phyloP scores from a whole-genome alignment of 2,329 filamentous ascomycete species.

The Pyrenophora teres region DNA sequence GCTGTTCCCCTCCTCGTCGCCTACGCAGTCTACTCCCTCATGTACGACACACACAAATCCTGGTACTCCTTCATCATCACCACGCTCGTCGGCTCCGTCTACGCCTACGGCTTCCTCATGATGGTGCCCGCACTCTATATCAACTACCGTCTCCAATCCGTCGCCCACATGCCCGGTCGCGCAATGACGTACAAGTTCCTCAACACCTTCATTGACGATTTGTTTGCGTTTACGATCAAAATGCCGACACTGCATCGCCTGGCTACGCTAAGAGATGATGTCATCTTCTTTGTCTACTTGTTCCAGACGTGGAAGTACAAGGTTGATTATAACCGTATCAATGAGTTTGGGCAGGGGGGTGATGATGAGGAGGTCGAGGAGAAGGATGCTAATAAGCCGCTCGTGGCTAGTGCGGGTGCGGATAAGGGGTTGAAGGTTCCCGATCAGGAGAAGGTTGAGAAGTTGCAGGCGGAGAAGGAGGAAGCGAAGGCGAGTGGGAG shows the following conservation, averaged over 20 bases:
- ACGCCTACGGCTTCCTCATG: constrained; percentile 98
- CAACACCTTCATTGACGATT: constrained; percentile 98
- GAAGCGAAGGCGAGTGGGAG: constrained; percentile 27
- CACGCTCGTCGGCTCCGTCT: constrained; percentile 92
- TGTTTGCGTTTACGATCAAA: constrained; percentile 99
- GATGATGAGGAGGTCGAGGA: constrained; percentile 71
- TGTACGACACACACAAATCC: constrained; percentile 95
- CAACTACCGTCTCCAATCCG: constrained; percentile 90
- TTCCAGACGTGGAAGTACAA: constrained; percentile 95
- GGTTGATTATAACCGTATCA: constrained; percentile 87
- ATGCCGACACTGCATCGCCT: constrained; percentile 95
- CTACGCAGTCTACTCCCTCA: constrained; percentile 87
- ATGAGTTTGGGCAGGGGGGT: constrained; percentile 98
- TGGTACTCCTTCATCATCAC: constrained; percentile 98
- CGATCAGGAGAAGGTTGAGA: constrained; percentile 20
- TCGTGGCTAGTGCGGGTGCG: constrained; percentile 42
- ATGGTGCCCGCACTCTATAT: constrained; percentile 98
- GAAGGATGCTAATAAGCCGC: constrained; percentile 51
- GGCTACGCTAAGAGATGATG: constrained; percentile 88
- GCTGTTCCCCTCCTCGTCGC: constrained; percentile 87
- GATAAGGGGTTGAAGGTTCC: constrained; percentile 36
- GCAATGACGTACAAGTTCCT: constrained; percentile 99
- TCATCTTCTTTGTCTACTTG: constrained; percentile 97
- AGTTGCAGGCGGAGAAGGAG: constrained; percentile 25
- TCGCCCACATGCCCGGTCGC: constrained; percentile 95